Evolutionary conservation across 192 early-diverging fungal species (phyloP).

Genomic region (Backusella parvicylindrica): DNA sequence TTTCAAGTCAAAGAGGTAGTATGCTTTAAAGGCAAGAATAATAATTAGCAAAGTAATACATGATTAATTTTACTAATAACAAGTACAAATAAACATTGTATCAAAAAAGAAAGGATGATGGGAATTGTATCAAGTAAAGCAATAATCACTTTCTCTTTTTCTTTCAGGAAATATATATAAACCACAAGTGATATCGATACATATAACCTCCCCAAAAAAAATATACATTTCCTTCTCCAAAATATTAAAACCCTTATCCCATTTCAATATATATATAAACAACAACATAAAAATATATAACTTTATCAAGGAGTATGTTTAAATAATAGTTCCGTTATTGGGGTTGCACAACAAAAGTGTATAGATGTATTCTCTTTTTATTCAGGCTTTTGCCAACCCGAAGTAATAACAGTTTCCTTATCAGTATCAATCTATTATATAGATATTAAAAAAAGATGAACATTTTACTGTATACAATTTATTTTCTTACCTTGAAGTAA

Average conservation of each 20-base stretch:
- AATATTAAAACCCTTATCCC: neutral
- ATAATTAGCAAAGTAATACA: neutral
- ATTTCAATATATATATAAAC: neutral
- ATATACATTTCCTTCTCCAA: neutral
- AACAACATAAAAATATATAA: neutral
- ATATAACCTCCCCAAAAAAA: neutral
- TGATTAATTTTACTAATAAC: no score
- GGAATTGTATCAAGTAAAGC: neutral
- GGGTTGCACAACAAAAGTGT: neutral
- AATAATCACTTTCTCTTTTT: neutral
- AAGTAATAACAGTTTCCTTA: constrained; percentile 40
- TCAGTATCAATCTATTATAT: constrained; percentile 35
- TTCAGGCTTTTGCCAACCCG: constrained; percentile 10
- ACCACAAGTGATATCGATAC: neutral
- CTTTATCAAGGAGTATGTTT: neutral
- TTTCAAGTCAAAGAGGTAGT: no score
- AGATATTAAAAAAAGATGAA: neutral
- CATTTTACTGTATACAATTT: no score
- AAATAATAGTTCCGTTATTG: neutral
- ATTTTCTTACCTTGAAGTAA: constrained; percentile 32
- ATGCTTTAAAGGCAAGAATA: no score
- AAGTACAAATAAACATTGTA: neutral
- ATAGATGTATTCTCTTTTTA: neutral
- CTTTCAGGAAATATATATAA: neutral
- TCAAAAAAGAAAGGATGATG: neutral